Conservation (phyloP, 2,329 filamentous ascomycete genomes). For the Ophiostoma quercus region DNA sequence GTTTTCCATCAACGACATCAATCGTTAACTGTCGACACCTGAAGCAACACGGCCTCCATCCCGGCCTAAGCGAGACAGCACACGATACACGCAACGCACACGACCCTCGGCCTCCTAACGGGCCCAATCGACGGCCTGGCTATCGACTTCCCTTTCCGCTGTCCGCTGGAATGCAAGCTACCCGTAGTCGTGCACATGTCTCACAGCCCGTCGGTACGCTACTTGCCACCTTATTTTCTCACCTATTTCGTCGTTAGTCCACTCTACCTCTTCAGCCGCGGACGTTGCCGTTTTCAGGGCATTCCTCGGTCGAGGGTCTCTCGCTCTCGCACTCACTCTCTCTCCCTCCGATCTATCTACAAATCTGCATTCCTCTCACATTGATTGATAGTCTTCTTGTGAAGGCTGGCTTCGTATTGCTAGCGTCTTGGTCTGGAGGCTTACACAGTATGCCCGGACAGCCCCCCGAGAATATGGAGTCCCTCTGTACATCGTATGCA, state of each 20-base stretch:
- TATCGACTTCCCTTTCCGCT: neutral
- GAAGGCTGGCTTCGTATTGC: slow-evolving; percentile 3
- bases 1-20: neutral
- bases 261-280: slow-evolving; percentile 2
- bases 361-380: neutral
- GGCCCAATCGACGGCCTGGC: neutral
- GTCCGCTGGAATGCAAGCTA: neutral
- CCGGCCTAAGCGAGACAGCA: neutral
- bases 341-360: neutral
- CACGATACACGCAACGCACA: neutral
- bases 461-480: neutral
- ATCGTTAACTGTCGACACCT: neutral
- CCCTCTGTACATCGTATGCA: no score
- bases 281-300: slow-evolving; percentile 4
- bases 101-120: neutral
- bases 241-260: neutral
- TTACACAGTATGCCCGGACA: neutral
- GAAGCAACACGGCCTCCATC: neutral
- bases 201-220: neutral
- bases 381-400: neutral
- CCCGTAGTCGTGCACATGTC: slow-evolving; percentile 2
- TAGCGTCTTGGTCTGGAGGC: neutral
- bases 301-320: neutral
- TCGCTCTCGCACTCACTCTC: neutral
- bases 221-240: neutral